Conservation (phyloP, 257 asterid species). For the Fraxinus americana region DNA sequence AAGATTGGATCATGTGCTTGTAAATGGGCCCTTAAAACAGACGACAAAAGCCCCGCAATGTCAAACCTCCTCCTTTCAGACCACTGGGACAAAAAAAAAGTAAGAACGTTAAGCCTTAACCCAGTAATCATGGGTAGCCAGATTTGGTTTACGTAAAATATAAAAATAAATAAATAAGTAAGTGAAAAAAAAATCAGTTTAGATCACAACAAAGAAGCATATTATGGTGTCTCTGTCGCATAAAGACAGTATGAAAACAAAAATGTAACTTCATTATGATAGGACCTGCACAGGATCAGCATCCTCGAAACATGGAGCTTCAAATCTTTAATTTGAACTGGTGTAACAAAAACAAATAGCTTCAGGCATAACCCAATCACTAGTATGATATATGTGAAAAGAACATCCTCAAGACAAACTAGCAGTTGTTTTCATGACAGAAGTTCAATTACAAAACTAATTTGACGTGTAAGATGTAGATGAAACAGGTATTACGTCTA, state of each 20-base stretch:
- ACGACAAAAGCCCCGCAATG: constrained; percentile 83
- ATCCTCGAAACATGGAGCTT: background rate
- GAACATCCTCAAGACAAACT: background rate
- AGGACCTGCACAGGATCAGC: background rate
- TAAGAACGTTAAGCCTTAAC: background rate
- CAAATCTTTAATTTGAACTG: background rate
- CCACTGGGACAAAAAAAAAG: constrained; percentile 66
- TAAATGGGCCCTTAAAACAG: constrained; percentile 82
- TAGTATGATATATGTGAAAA: background rate
- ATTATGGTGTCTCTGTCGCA: background rate
- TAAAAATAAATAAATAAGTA: too few relatives aligned
- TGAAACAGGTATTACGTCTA: background rate
- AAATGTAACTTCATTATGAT: background rate
- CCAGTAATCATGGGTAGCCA: constrained; percentile 6
- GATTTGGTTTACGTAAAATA: constrained; percentile 15
- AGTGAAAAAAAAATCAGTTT: background rate
- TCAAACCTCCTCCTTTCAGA: constrained; percentile 86
- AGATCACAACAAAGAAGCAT: background rate
- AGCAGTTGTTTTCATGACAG: background rate
- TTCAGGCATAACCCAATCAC: background rate
- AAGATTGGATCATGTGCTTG: constrained; percentile 88
- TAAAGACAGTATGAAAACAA: background rate
- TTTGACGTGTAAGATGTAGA: background rate
- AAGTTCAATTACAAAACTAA: background rate
- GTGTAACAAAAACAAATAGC: background rate